Evolutionary conservation across 2,329 filamentous ascomycete genomes (phyloP).

Genomic region (Alternaria ventricosa): DNA sequence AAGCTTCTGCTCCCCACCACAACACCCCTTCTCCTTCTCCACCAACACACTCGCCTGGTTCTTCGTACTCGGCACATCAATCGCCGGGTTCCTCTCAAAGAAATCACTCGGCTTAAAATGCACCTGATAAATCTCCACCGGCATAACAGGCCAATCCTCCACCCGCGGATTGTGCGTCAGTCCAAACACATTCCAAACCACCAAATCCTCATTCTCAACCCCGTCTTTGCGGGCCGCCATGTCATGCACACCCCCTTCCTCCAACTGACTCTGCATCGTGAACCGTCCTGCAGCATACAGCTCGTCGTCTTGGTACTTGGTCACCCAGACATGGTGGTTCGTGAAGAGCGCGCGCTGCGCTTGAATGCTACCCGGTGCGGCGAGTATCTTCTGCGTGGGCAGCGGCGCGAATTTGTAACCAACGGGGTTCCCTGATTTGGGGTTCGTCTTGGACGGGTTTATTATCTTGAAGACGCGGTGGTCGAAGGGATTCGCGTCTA

Average conservation of each 20-base stretch:
- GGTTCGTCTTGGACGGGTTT: constrained; percentile 56
- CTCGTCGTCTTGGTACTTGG: constrained; percentile 60
- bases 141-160: constrained; percentile 61
- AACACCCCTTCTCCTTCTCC: constrained; percentile 28
- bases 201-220: constrained; percentile 55
- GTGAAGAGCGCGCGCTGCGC: constrained; percentile 57
- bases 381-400: constrained; percentile 59
- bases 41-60: constrained; percentile 40
- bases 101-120: constrained; percentile 60
- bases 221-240: constrained; percentile 52
- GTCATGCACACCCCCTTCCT: constrained; percentile 54
- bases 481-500: constrained; percentile 61
- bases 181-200: constrained; percentile 59
- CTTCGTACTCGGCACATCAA: constrained; percentile 58
- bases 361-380: constrained; percentile 54
- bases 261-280: constrained; percentile 54
- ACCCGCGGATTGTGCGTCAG: constrained; percentile 59
- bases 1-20: constrained; percentile 23
- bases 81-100: constrained; percentile 60
- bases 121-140: constrained; percentile 57
- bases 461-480: constrained; percentile 64
- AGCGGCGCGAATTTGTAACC: constrained; percentile 58
- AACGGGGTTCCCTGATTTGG: constrained; percentile 53
- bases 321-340: constrained; percentile 62
- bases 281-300: constrained; percentile 58